Evolutionary conservation across 2,329 filamentous ascomycete genomes (phyloP).

Genomic region (Epichloe scottii): DNA sequence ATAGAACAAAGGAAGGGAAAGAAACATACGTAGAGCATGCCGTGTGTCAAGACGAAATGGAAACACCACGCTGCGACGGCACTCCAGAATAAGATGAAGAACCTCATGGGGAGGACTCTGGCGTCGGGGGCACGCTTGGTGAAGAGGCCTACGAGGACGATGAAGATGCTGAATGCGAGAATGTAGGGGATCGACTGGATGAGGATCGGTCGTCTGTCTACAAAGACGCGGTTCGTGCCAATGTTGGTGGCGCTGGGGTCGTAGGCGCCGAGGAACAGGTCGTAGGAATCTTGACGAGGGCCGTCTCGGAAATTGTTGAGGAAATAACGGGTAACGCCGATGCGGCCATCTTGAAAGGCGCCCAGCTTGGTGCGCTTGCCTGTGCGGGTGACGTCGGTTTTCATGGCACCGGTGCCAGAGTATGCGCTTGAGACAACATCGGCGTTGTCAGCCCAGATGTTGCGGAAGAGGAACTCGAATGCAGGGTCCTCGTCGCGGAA

Average conservation of each 20-base stretch:
- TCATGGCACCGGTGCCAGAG: constrained; percentile 90
- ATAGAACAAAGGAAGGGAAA: background rate
- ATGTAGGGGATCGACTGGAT: constrained; percentile 93
- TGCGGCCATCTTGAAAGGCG: constrained; percentile 73
- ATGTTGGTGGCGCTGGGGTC: constrained; percentile 60
- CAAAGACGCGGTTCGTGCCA: constrained; percentile 63
- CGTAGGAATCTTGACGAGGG: constrained; percentile 87
- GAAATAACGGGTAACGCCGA: constrained; percentile 80
- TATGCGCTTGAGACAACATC: constrained; percentile 89
- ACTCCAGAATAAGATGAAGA: constrained; percentile 73
- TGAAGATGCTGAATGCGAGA: constrained; percentile 72
- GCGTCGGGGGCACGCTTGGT: constrained; percentile 61
- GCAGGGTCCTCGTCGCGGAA: constrained; percentile 63
- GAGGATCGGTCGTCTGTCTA: constrained; percentile 71
- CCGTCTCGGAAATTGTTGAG: constrained; percentile 93
- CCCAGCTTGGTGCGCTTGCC: constrained; percentile 79
- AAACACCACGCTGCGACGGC: constrained; percentile 56
- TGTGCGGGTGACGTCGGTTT: constrained; percentile 95
- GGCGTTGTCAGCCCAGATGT: constrained; percentile 97
- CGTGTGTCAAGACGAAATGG: constrained; percentile 70
- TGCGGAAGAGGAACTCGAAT: constrained; percentile 89
- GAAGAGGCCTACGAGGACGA: constrained; percentile 63
- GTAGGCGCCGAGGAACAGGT: constrained; percentile 84
- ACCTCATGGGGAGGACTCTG: constrained; percentile 64
- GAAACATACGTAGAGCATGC: constrained; percentile 84